Evolutionary conservation across 768 basidiomycete species (phyloP), one percentile per base, ranked within the genome.

Genomic region (Gymnopilus dilepis): DNA sequence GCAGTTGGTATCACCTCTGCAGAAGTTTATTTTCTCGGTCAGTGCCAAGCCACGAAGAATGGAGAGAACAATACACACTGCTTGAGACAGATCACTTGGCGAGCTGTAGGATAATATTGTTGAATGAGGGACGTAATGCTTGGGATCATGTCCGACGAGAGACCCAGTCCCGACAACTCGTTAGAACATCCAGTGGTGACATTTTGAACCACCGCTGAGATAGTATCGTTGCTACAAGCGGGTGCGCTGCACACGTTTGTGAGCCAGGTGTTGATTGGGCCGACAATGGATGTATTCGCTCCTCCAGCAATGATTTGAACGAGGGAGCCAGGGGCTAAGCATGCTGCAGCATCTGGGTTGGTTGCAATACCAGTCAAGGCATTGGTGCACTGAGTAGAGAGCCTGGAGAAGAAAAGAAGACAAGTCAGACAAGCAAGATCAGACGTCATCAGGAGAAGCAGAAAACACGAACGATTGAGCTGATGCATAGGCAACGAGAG

Each of bases 251-350:
- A 91, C 54, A 89, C 37, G 48, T 82, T 83, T 0, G 73, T 78
- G 50, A 91, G 73, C 91, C 91, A 93, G 40, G 55, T 80, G 72
- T 88, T 76, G 58, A 91, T 65, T 12, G 85, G 76, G 4, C 66
- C 63, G n/a, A 85, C 72, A 47, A 87, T 61, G 9, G 84, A 83
- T 17, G 71, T 64, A 53, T 76, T 76, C 12, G 64, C 48, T 58
- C 68, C 63, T 21, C 73, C 65, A 24, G 76, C 62, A 56, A 79
- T 60, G 52, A 87, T 61, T 4, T 80, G 64, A 51, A 83, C 45
- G n/a, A 88, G 72, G 28, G 78, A 75, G 3, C 74, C 67, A 6
- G 82, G 78, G 63, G 79, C 82, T 53, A 90, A 69, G 71, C 88
- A 90, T 11, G 75, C 65, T 5, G 75, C 70, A 1, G 80, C 82